These are phyloP conservation scores for Botryosphaeria dothidea DNA, from an alignment of 2,329 filamentous ascomycete genomes.

Conservation along the genomic window DNA sequence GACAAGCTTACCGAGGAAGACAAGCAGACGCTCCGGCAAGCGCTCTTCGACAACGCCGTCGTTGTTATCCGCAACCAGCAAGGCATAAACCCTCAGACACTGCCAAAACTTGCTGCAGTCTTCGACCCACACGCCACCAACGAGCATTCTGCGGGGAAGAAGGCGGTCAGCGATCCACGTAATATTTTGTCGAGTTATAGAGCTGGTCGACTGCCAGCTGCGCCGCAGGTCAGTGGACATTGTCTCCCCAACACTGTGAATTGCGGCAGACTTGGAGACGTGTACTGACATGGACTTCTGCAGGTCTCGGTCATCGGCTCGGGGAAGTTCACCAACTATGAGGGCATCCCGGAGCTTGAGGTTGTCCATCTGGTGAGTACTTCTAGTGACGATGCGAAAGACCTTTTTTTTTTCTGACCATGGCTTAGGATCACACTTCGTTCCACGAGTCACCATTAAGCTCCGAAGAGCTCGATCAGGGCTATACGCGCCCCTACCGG, in stretches of 20 bases:
- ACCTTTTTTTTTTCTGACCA: too few relatives aligned
- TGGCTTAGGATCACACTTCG: slow-evolving; percentile 19
- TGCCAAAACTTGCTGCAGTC: slow-evolving; percentile 23
- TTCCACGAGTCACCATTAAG: slow-evolving; percentile 35
- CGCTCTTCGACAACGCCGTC: slow-evolving; percentile 24
- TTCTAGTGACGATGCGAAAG: too few relatives aligned
- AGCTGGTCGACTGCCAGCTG: slow-evolving; percentile 20
- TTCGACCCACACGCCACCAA: slow-evolving; percentile 23
- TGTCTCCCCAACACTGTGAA: too few relatives aligned
- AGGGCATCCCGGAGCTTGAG: slow-evolving; percentile 23
- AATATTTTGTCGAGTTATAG: slow-evolving; percentile 20
- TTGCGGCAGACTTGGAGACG: too few relatives aligned
- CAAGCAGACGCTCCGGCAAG: slow-evolving; percentile 20
- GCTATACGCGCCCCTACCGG: slow-evolving; percentile 30
- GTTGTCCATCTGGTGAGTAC: slow-evolving; percentile 23
- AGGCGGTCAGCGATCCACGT: slow-evolving; percentile 22
- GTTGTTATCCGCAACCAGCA: slow-evolving; percentile 24
- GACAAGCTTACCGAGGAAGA: slow-evolving; percentile 19
- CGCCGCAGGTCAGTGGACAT: too few relatives aligned
- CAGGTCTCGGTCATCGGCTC: slow-evolving; percentile 26
- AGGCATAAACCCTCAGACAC: slow-evolving; percentile 21
- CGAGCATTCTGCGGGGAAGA: slow-evolving; percentile 25
- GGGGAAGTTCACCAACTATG: slow-evolving; percentile 22
- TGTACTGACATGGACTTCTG: too few relatives aligned
- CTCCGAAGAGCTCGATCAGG: slow-evolving; percentile 21